These are phyloP conservation scores for Taphrina deformans DNA, from an alignment of 1,139 yeast species.

Conservation along the genomic window DNA sequence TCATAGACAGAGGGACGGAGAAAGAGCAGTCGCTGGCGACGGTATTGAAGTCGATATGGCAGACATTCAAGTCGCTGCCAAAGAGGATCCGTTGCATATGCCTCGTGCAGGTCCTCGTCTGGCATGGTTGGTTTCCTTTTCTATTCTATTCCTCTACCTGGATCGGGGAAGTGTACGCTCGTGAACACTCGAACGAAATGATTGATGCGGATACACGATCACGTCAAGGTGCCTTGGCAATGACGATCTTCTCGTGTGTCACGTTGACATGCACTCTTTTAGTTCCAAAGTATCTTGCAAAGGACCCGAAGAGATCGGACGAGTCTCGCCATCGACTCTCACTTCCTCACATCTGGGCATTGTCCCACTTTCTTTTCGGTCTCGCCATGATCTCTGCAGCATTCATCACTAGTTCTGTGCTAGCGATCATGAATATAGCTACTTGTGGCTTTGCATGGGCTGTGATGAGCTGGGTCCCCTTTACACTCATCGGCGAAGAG, in stretches of 20 bases:
- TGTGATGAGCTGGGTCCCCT: constrained; percentile 50
- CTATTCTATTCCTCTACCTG: constrained; percentile 54
- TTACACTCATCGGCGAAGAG: constrained; percentile 48
- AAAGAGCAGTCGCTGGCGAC: constrained; percentile 42
- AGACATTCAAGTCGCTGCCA: constrained; percentile 48
- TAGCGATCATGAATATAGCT: constrained; percentile 45
- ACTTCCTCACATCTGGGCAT: constrained; percentile 7
- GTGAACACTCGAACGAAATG: constrained; percentile 36
- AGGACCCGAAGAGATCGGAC: constrained; percentile 41
- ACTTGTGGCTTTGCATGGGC: constrained; percentile 50
- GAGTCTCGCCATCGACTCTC: neutral
- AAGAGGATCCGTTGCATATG: constrained; percentile 52
- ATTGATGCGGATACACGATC: constrained; percentile 37
- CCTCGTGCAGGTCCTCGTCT: constrained; percentile 53
- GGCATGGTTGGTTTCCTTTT: constrained; percentile 55
- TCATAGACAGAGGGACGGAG: constrained; percentile 42
- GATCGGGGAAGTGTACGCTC: constrained; percentile 48
- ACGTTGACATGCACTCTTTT: constrained; percentile 45
- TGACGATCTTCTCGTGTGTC: constrained; percentile 46
- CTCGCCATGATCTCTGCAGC: constrained; percentile 44
- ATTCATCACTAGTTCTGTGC: constrained; percentile 42
- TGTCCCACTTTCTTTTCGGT: constrained; percentile 42
- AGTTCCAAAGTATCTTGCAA: constrained; percentile 36
- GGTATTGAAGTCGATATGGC: constrained; percentile 9
- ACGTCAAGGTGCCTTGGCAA: constrained; percentile 44